A percentile compares a stretch with the other conserved stretches of the same genome.
Conservation (phyloP, 805 yeast genomes). For the Phaffomyces antillensis region DNA sequence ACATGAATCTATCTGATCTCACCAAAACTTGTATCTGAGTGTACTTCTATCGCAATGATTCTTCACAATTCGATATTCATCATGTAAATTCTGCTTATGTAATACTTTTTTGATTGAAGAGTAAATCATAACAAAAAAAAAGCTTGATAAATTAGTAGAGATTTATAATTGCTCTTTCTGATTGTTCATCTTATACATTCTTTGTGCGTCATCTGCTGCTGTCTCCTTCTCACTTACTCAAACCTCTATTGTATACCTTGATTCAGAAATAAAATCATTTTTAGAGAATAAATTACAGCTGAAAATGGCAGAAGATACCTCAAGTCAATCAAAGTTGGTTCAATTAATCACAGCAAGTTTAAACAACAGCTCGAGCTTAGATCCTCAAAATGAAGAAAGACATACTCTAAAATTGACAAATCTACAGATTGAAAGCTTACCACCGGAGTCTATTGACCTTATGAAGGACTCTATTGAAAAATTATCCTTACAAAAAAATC, state of each 20-base stretch:
- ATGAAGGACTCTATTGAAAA: conserved; percentile 36
- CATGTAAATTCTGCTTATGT: too few relatives aligned
- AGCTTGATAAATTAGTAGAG: too few relatives aligned
- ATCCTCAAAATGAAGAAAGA: conserved; percentile 13
- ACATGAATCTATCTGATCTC: too few relatives aligned
- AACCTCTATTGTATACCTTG: background rate
- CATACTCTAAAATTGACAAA: conserved; percentile 32
- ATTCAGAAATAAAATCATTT: background rate
- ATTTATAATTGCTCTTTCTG: too few relatives aligned
- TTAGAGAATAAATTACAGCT: background rate
- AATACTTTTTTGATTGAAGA: too few relatives aligned
- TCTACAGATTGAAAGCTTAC: conserved; percentile 30
- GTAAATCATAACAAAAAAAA: too few relatives aligned
- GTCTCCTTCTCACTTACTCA: too few relatives aligned
- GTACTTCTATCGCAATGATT: too few relatives aligned
- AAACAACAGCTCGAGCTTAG: conserved; percentile 10
- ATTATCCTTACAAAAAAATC: conserved; percentile 48
- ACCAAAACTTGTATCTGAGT: too few relatives aligned
- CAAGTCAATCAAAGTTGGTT: conserved; percentile 16
- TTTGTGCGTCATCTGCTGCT: too few relatives aligned
- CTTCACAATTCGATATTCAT: too few relatives aligned
- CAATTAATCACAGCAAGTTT: conserved; percentile 21
- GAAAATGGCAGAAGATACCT: conserved; percentile 4
- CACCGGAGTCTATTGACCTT: conserved; percentile 31
- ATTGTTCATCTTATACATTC: too few relatives aligned